phyloP scores from a whole-genome alignment of 129 eudicot species.

The Flaveria bidentis region DNA sequence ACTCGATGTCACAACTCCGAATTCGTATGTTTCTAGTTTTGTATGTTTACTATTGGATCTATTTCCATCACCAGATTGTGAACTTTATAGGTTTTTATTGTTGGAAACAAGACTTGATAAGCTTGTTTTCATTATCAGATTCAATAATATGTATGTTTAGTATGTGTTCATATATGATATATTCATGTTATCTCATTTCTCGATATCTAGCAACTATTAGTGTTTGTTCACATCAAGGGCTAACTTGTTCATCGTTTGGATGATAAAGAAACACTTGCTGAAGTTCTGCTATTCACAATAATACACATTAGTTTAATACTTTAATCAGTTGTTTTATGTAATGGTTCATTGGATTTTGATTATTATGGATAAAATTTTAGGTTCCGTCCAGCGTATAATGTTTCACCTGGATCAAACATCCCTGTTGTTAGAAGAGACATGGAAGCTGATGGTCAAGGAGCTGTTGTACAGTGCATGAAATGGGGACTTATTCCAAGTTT shows the following conservation, averaged over 20 bases:
- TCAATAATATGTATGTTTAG: too few species aligned
- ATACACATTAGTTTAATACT: background rate
- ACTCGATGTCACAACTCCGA: too few species aligned
- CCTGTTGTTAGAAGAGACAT: constrained; percentile 82
- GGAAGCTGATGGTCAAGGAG: constrained; percentile 51
- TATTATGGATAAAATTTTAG: constrained; percentile 36
- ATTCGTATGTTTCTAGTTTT: too few species aligned
- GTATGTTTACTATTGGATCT: background rate
- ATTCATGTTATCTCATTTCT: background rate
- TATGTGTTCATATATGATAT: too few species aligned
- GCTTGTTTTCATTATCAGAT: too few species aligned
- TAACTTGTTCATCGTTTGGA: background rate
- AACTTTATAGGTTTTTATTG: background rate
- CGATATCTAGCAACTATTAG: constrained; percentile 8
- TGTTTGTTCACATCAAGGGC: constrained; percentile 3
- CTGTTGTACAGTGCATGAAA: constrained; percentile 90
- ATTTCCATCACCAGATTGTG: background rate
- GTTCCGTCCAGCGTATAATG: constrained; percentile 78
- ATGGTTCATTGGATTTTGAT: background rate
- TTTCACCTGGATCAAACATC: constrained; percentile 74
- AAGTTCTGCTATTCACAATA: background rate
- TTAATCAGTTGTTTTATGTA: background rate
- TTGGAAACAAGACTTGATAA: background rate
- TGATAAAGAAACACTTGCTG: constrained; percentile 12
- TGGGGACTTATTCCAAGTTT: constrained; percentile 99